Percentiles rank a stretch among this genome's conserved stretches.
phyloP scores from a whole-genome alignment of 2,329 filamentous ascomycete species.

The Trichoderma asperellum region DNA sequence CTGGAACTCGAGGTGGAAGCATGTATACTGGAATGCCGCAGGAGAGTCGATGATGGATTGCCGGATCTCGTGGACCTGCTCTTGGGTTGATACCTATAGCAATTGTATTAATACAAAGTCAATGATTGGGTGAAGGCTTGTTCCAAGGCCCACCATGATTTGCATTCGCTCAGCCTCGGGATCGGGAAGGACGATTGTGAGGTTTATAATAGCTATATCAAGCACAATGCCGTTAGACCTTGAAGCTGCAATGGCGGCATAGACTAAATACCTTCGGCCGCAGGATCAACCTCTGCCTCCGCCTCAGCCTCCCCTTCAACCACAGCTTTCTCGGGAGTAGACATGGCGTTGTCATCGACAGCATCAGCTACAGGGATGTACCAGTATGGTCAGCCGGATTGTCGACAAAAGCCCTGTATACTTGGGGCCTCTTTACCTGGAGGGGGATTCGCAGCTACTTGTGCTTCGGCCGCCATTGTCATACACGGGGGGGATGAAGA shows the following conservation, averaged over 20 bases:
- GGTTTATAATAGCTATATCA: constrained; percentile 54
- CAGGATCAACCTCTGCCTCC: constrained; percentile 40
- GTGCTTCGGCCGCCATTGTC: constrained; percentile 43
- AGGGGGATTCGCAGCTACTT: constrained; percentile 35
- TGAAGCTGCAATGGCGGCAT: background rate
- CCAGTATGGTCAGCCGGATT: constrained; percentile 21
- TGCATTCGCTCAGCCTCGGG: constrained; percentile 73
- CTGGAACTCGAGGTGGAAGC: constrained; percentile 94
- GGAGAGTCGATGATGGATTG: constrained; percentile 95
- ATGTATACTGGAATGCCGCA: constrained; percentile 93
- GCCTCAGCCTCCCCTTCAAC: constrained; percentile 36
- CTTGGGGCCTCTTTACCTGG: constrained; percentile 30
- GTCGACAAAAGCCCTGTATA: constrained; percentile 11
- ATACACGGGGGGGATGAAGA: constrained; percentile 26
- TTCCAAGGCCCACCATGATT: constrained; percentile 69
- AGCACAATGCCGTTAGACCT: constrained; percentile 7
- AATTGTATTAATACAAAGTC: constrained; percentile 19
- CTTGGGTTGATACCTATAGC: constrained; percentile 79
- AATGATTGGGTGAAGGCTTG: background rate
- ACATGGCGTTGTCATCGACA: constrained; percentile 35
- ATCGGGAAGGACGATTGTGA: constrained; percentile 82
- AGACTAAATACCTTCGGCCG: constrained; percentile 41
- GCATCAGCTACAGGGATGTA: constrained; percentile 31
- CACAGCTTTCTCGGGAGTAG: constrained; percentile 31
- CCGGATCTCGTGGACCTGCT: constrained; percentile 95